Conservation (phyloP, 2,329 filamentous ascomycete genomes). For the Alternaria triticina region DNA sequence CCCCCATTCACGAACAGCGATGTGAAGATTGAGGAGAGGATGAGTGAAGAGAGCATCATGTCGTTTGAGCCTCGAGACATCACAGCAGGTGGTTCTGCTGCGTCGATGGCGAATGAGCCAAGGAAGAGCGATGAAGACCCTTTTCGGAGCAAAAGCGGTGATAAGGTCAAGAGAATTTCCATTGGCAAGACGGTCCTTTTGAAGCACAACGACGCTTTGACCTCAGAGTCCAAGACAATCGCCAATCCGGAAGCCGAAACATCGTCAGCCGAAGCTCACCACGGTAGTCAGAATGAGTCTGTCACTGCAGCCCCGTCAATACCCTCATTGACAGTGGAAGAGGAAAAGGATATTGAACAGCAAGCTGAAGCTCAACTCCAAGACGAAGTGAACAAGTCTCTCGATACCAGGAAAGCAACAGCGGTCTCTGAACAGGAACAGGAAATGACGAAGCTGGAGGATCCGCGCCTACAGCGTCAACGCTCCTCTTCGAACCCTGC, state of each 20-base stretch:
- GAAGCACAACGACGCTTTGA: background rate
- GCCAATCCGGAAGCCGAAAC: conserved; percentile 9
- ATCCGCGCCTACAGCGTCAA: conserved; percentile 24
- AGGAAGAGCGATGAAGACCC: conserved; percentile 44
- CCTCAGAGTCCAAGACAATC: background rate
- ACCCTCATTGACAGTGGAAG: conserved; percentile 12
- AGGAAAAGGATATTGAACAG: conserved; percentile 45
- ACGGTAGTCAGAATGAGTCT: background rate
- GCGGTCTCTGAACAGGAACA: background rate
- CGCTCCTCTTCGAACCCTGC: conserved; percentile 36
- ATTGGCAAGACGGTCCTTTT: conserved; percentile 48
- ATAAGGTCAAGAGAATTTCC: conserved; percentile 42
- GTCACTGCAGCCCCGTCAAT: conserved; percentile 12
- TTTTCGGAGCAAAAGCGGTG: conserved; percentile 34
- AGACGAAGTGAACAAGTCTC: conserved; percentile 35
- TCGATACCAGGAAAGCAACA: conserved; percentile 7
- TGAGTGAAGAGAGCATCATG: conserved; percentile 38
- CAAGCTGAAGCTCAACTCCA: conserved; percentile 46
- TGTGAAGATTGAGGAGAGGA: conserved; percentile 26
- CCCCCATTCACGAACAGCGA: conserved; percentile 35
- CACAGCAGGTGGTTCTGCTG: conserved; percentile 15
- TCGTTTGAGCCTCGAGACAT: conserved; percentile 31
- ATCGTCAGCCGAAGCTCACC: background rate
- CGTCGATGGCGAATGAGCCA: background rate
- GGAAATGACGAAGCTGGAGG: conserved; percentile 3